Conservation (phyloP, 805 yeast genomes). For the Hanseniaspora thailandica region DNA sequence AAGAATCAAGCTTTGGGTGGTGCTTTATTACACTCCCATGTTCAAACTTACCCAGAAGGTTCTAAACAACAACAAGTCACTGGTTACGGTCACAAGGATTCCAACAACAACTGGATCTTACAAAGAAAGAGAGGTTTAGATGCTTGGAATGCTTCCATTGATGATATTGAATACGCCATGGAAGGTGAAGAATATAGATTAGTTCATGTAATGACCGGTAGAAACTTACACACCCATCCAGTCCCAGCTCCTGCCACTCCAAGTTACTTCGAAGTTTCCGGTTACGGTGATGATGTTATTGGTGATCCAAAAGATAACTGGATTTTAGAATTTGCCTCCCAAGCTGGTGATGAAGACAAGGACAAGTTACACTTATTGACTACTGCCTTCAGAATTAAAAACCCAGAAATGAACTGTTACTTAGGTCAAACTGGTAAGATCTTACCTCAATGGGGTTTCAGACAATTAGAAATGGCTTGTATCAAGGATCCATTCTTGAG, state of each 20-base stretch:
- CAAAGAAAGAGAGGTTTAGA: constrained; percentile 42
- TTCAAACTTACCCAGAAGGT: constrained; percentile 77
- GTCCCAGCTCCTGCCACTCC: constrained; percentile 64
- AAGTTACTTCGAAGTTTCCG: constrained; percentile 67
- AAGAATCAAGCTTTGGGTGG: constrained; percentile 65
- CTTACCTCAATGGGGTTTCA: constrained; percentile 75
- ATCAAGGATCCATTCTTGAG: constrained; percentile 48
- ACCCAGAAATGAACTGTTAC: constrained; percentile 57
- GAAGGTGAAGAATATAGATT: constrained; percentile 63
- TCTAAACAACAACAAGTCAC: constrained; percentile 91
- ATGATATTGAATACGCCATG: constrained; percentile 31
- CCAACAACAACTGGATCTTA: constrained; percentile 71
- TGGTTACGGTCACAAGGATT: constrained; percentile 79
- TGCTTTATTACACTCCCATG: constrained; percentile 76
- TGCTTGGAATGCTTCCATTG: constrained; percentile 20
- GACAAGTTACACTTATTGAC: constrained; percentile 60
- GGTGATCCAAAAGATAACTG: constrained; percentile 85
- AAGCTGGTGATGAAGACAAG: constrained; percentile 41
- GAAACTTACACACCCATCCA: constrained; percentile 73
- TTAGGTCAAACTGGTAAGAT: constrained; percentile 60
- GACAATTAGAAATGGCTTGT: constrained; percentile 72
- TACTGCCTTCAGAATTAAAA: constrained; percentile 56
- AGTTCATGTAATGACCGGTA: constrained; percentile 56
- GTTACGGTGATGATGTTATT: constrained; percentile 60
- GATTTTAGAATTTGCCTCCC: constrained; percentile 72